Base-by-base conservation (phyloP, 2,329 filamentous ascomycete genomes). In the Penicillium decumbens region DNA sequence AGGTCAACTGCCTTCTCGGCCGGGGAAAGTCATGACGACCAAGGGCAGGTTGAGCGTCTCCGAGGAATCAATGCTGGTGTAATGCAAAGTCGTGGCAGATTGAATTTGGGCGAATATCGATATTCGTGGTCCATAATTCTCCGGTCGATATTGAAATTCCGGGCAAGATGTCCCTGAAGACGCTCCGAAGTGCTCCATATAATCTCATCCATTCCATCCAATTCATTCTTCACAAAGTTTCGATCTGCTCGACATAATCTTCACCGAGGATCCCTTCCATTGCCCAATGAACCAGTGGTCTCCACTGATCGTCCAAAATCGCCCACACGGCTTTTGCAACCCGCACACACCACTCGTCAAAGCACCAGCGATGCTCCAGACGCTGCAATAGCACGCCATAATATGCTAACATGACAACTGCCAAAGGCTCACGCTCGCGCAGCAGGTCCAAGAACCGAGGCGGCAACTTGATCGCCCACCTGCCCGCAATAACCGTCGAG, bases 351-450 rank as follows among this genome's bases (percentile, higher is more conserved):
- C 86, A 83, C 35, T 84, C 84, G 30, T 81, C 77, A 8, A 87
- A 70, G 80, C 84, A 88, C 85, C 85, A 89, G 5, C 62, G 61
- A 27, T 84, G 72, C 25, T 75, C 67, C 52, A 85, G 77, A 53
- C 81, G 75, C 33, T 77, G 76, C 56, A 83, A 80, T 18, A 87
- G 72, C 43, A 74, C 23, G 83, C 75, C 58, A 82, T 81, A 56
- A 83, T 80, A 62, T 76, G 86, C 37, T 77, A 80, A 37, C 79
- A 80, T 23, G 77, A 84, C 84, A 15, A 85, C 57, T 0, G 71
- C 67, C 40, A 72, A 55, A 0, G 68, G 68, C 24, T 66, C 64
- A 20, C 65, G 66, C 47, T 71, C 67, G 7, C 65, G 61, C 12
- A 73, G 41, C n/a, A 66, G 54, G 30, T 73, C 67, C 42, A 72